Percentiles rank a stretch among this genome's conserved stretches.
phyloP scores from a whole-genome alignment of 352 stramenopile species.

The Phytopythium helicoides region DNA sequence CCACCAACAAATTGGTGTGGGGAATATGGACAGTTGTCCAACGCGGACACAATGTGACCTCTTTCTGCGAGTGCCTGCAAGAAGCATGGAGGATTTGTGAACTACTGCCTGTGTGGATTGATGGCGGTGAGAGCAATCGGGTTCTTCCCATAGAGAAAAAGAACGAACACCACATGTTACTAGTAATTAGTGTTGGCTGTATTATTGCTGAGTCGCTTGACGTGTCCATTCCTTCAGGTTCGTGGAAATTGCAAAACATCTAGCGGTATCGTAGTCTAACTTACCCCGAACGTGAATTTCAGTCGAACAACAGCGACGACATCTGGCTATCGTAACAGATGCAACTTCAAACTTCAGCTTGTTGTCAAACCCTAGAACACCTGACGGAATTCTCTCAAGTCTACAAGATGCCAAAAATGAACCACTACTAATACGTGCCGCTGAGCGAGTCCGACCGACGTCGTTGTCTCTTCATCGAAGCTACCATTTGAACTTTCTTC shows the following conservation, averaged over 20 bases:
- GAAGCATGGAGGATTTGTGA: conserved; percentile 22
- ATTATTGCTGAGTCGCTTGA: conserved; percentile 26
- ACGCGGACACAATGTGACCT: conserved; percentile 9
- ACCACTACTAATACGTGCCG: conserved; percentile 7
- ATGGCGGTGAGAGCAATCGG: neutral
- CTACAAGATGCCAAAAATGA: conserved; percentile 6
- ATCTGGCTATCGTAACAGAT: conserved; percentile 6
- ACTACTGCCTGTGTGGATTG: conserved; percentile 9
- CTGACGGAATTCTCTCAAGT: conserved; percentile 11
- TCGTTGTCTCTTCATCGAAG: conserved; percentile 6
- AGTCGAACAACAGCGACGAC: neutral
- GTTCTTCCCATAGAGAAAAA: conserved; percentile 15
- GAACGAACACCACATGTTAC: conserved; percentile 17
- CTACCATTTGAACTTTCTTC: conserved; percentile 27
- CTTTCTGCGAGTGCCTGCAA: conserved; percentile 12
- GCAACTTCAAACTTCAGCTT: conserved; percentile 16
- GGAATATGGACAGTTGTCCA: conserved; percentile 15
- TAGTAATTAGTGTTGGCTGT: conserved; percentile 25
- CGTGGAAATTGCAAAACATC: neutral
- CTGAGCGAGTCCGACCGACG: conserved; percentile 11
- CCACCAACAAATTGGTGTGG: conserved; percentile 1
- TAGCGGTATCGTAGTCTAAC: no score
- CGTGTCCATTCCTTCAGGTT: conserved; percentile 24
- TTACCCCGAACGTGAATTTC: no score
- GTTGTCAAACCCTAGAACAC: conserved; percentile 11